Percentiles rank a stretch among this genome's conserved stretches.
These are phyloP conservation scores for Penstemon barbatus DNA, from an alignment of 257 asterid species.

Conservation along the genomic window DNA sequence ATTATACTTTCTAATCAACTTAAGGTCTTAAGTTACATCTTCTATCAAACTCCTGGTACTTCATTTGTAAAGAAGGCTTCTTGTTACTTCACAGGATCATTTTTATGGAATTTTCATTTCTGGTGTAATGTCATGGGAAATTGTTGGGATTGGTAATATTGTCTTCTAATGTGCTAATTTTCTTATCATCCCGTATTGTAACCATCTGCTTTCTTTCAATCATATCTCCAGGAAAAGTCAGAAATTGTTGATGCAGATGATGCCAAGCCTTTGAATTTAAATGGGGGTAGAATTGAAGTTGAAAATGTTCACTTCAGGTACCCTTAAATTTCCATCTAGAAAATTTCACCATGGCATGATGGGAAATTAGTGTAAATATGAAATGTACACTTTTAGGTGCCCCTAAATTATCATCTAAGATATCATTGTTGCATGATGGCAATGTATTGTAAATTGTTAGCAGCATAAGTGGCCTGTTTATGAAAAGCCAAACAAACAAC, in stretches of 20 bases:
- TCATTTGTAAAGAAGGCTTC: not conserved
- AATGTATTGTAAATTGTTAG: too few species aligned
- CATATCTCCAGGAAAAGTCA: conserved; percentile 70
- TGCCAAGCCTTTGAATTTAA: conserved; percentile 70
- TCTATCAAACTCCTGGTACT: not conserved
- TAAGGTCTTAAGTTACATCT: not conserved
- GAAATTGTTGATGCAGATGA: conserved; percentile 62
- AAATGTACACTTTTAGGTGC: not conserved
- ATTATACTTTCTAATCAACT: not conserved
- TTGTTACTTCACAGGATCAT: too few species aligned
- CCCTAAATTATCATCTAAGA: conserved; percentile 6
- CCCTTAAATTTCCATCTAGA: not conserved
- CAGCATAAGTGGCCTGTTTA: too few species aligned
- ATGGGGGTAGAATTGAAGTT: conserved; percentile 77
- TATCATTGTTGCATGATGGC: conserved; percentile 19
- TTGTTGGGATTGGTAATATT: not conserved
- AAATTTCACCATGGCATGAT: too few species aligned
- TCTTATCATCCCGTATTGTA: conserved; percentile 17
- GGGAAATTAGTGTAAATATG: too few species aligned
- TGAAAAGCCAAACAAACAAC: too few species aligned
- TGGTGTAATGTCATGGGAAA: not conserved
- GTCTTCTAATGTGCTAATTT: not conserved
- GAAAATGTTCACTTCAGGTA: conserved; percentile 94
- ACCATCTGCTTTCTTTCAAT: conserved; percentile 20
- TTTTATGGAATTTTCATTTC: too few species aligned